A percentile compares a stretch with the other conserved stretches of the same genome.
phyloP scores from a whole-genome alignment of 1,139 yeast species.

The Yamadazyma membranifaciens region DNA sequence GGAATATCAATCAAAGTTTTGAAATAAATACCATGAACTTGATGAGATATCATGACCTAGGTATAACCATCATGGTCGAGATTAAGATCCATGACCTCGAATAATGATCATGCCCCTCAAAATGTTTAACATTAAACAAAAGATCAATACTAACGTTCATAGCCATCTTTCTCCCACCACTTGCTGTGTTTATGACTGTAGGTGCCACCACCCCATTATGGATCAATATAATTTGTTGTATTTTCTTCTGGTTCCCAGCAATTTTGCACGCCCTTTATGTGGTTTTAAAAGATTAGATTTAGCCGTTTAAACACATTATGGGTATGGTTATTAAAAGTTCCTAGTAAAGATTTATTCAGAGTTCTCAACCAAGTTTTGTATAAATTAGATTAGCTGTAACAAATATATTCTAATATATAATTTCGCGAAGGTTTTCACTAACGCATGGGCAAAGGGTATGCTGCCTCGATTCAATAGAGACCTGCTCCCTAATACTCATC shows the following conservation, averaged over 20 bases:
- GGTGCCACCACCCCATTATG: conserved; percentile 63
- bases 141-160: conserved; percentile 5
- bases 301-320: neutral
- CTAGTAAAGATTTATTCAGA: neutral
- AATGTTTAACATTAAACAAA: neutral
- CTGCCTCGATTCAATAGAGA: no score
- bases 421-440: no score
- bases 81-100: neutral
- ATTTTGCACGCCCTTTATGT: conserved; percentile 69
- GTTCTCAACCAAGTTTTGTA: neutral
- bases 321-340: neutral
- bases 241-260: conserved; percentile 73
- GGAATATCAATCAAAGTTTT: no score
- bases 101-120: neutral
- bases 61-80: no score
- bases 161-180: conserved; percentile 67
- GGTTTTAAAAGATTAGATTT: conserved; percentile 37
- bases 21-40: no score
- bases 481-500: no score
- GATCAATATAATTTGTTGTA: conserved; percentile 61
- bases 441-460: no score
- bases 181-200: conserved; percentile 65
- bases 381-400: neutral
- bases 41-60: no score
- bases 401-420: no score